Conservation (phyloP, 1,284 basidiomycete species). For the Ceratobasidium sp. region DNA sequence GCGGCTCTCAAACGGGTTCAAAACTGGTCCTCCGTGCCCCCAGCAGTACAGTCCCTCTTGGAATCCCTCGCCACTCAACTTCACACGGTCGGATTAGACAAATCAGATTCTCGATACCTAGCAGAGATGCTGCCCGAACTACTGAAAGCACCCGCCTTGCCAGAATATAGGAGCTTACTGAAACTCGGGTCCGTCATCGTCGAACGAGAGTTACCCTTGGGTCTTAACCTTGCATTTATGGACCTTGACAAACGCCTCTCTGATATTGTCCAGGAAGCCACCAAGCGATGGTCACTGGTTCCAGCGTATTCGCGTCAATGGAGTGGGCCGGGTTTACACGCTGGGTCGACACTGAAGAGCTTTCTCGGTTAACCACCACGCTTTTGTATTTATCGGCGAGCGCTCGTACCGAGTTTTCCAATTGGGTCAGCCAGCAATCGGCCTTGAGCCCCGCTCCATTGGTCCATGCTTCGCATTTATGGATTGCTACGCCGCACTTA, state of each 20-base stretch:
- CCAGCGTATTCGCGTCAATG: conserved; percentile 1
- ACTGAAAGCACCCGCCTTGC: background rate
- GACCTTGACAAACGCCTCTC: background rate
- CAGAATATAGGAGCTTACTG: background rate
- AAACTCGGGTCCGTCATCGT: conserved; percentile 2
- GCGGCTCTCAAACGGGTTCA: background rate
- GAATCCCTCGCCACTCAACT: conserved; percentile 13
- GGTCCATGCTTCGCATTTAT: conserved; percentile 27
- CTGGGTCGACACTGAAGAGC: conserved; percentile 20
- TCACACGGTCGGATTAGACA: background rate
- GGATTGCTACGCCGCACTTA: conserved; percentile 14
- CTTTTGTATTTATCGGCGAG: conserved; percentile 13
- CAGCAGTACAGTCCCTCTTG: background rate
- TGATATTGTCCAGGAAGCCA: background rate
- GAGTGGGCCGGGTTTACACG: conserved; percentile 1
- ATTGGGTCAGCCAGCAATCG: conserved; percentile 14
- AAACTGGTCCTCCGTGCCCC: background rate
- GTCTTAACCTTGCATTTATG: conserved; percentile 1
- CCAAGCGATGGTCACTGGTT: background rate
- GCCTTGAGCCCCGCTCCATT: background rate
- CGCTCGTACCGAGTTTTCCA: background rate
- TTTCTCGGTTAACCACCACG: conserved; percentile 7
- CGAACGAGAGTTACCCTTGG: conserved; percentile 14
- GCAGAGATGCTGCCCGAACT: background rate
- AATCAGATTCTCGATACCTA: background rate